Conservation (phyloP, 2,329 filamentous ascomycete species). For the Colletotrichum sp. region DNA sequence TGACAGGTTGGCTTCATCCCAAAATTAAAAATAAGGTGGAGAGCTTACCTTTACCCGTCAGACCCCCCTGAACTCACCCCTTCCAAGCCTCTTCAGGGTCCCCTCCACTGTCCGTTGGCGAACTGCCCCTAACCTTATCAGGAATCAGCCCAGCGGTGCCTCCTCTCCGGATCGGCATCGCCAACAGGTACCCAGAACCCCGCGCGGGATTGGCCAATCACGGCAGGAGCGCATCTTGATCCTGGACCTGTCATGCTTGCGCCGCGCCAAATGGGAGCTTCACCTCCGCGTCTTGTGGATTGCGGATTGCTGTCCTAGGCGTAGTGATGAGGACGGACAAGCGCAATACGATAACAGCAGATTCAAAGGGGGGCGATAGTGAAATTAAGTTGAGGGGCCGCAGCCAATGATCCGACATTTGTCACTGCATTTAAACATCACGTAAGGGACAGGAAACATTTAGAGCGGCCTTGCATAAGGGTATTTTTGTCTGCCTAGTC, state of each 20-base stretch:
- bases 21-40: conserved; percentile 22
- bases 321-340: background rate
- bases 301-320: background rate
- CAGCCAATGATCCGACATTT: background rate
- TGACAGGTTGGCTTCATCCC: conserved; percentile 28
- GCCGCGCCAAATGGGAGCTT: background rate
- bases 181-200: conserved; percentile 6
- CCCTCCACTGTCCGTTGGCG: conserved; percentile 13
- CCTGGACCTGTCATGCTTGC: background rate
- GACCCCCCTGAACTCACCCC: conserved; percentile 6
- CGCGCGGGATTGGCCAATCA: conserved; percentile 20
- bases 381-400: background rate
- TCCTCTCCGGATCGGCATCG: conserved; percentile 19
- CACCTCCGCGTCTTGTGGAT: background rate
- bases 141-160: conserved; percentile 12
- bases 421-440: background rate
- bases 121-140: conserved; percentile 20
- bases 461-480: conserved; percentile 13
- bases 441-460: background rate
- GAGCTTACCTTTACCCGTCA: conserved; percentile 7
- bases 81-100: conserved; percentile 15
- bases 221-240: conserved; percentile 13
- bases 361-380: background rate
- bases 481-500: conserved; percentile 7
- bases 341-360: background rate